phyloP scores from a whole-genome alignment of 2,329 filamentous ascomycete genomes.

The Gyromitra esculenta region DNA sequence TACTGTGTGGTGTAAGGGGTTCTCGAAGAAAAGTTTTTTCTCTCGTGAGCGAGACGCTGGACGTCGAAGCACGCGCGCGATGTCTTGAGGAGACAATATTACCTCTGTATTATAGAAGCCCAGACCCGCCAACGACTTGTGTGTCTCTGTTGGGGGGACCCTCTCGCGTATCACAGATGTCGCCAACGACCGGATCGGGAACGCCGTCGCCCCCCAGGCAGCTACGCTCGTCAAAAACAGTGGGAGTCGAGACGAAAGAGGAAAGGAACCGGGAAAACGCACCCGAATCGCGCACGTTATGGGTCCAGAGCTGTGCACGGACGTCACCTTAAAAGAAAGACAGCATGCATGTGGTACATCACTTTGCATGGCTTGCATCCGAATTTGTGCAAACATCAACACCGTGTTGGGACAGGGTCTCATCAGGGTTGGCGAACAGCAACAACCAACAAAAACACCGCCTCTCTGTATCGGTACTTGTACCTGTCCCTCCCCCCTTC shows the following conservation, averaged over 20 bases:
- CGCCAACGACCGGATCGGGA: conserved; percentile 21
- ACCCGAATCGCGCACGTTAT: conserved; percentile 38
- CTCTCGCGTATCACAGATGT: conserved; percentile 10
- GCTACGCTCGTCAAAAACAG: conserved; percentile 7
- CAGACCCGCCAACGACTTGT: conserved; percentile 24
- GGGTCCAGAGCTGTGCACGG: conserved; percentile 31
- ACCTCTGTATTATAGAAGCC: conserved; percentile 29
- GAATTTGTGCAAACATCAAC: conserved; percentile 24
- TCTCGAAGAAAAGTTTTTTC: conserved; percentile 15
- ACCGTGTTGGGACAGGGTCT: conserved; percentile 34
- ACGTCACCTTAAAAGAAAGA: conserved; percentile 41
- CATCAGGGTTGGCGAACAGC: conserved; percentile 5
- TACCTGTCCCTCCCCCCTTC: conserved; percentile 9
- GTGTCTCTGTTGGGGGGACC: background rate
- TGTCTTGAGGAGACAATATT: conserved; percentile 19
- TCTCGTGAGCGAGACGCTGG: conserved; percentile 18
- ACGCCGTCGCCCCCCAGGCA: background rate
- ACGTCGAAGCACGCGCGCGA: conserved; percentile 36
- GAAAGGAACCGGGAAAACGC: conserved; percentile 31
- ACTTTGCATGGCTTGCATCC: conserved; percentile 36
- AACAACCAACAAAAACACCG: conserved; percentile 35
- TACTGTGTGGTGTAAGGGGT: background rate
- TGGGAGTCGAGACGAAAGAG: conserved; percentile 11
- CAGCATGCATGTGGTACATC: conserved; percentile 38
- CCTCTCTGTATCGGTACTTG: conserved; percentile 19